Evolutionary conservation across 768 basidiomycete species (phyloP).

Genomic region (Pleurotus cornucopiae): DNA sequence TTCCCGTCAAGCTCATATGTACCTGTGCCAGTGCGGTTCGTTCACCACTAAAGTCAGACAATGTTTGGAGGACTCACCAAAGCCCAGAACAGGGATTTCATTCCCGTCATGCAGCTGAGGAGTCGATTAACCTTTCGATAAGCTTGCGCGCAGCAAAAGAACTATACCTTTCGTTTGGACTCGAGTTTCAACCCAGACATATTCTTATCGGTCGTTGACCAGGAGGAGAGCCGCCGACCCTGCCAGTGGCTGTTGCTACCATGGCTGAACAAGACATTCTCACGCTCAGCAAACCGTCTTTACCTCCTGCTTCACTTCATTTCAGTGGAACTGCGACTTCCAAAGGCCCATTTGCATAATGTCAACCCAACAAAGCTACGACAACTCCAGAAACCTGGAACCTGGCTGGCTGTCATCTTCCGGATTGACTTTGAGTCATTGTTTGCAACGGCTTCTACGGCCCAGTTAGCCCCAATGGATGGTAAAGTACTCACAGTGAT

Average conservation of each 20-base stretch:
- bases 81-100: conserved; percentile 50
- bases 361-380: no score
- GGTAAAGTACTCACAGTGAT: no score
- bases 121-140: not conserved
- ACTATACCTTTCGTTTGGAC: conserved; percentile 2
- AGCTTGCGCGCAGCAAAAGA: not conserved
- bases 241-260: not conserved
- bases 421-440: no score
- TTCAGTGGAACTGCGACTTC: no score
- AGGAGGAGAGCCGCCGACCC: not conserved
- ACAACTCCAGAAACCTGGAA: no score
- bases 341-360: no score
- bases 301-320: no score
- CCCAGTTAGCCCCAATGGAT: no score
- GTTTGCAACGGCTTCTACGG: no score
- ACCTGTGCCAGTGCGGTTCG: conserved; percentile 17
- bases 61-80: conserved; percentile 27
- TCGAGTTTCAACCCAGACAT: not conserved
- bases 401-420: no score
- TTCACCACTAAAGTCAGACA: no score
- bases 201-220: not conserved
- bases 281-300: not conserved
- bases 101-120: conserved; percentile 46
- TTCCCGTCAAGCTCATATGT: conserved; percentile 53
- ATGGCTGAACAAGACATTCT: not conserved